These are phyloP conservation scores for Paralagenidium karlingii DNA, from an alignment of 352 stramenopile genomes.

Conservation along the genomic window DNA sequence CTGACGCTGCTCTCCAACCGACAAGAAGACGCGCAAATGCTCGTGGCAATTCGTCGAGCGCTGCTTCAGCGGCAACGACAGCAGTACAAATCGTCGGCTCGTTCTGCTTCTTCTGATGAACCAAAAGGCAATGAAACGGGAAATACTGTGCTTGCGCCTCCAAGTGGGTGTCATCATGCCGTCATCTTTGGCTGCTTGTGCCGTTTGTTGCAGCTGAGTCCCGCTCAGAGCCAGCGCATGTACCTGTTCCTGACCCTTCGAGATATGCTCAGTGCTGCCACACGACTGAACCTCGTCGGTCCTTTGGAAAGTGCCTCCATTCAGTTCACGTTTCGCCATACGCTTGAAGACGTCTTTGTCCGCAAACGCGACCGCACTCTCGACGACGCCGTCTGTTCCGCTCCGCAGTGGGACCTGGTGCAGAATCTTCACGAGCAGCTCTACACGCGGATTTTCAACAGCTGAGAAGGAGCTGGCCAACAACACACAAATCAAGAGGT, in stretches of 20 bases:
- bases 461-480: slow-evolving; percentile 10
- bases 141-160: no score
- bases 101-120: slow-evolving; percentile 1
- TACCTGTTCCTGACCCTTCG: slow-evolving; percentile 64
- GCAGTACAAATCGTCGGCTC: neutral
- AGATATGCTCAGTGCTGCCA: slow-evolving; percentile 67
- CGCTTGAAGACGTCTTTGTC: slow-evolving; percentile 42
- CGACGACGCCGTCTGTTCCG: slow-evolving; percentile 61
- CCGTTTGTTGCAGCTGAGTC: slow-evolving; percentile 28
- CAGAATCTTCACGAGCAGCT: slow-evolving; percentile 77
- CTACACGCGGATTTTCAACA: slow-evolving; percentile 86
- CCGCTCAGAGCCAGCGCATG: slow-evolving; percentile 46
- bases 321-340: slow-evolving; percentile 34
- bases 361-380: slow-evolving; percentile 51
- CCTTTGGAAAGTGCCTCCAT: slow-evolving; percentile 55
- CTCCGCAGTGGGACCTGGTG: slow-evolving; percentile 64
- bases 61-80: slow-evolving; percentile 14
- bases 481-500: no score
- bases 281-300: slow-evolving; percentile 65
- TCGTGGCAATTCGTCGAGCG: slow-evolving; percentile 34
- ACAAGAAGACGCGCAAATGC: slow-evolving; percentile 14
- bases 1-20: slow-evolving; percentile 24
- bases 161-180: slow-evolving; percentile 47
- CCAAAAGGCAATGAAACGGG: no score
- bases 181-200: slow-evolving; percentile 60